Evolutionary conservation across 2,329 filamentous ascomycete genomes (phyloP).

Genomic region (Diaporthe vexans): DNA sequence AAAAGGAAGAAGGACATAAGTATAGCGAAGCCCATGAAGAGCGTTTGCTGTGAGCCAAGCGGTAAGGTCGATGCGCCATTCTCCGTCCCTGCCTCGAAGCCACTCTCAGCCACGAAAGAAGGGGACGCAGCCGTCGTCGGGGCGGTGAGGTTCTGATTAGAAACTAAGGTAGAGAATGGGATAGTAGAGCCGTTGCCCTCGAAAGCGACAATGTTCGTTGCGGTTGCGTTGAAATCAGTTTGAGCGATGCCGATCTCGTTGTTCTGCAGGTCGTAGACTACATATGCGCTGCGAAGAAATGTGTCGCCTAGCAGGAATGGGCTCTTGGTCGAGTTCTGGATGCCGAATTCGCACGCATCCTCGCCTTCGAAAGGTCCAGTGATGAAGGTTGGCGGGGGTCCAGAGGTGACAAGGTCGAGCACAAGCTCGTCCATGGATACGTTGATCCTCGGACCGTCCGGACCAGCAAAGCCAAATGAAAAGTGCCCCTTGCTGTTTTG

Average conservation of each 20-base stretch:
- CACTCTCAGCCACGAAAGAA: conserved; percentile 52
- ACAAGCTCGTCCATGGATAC: conserved; percentile 70
- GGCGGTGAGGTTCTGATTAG: conserved; percentile 54
- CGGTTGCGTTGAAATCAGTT: conserved; percentile 68
- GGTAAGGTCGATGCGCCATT: conserved; percentile 43
- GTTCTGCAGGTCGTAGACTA: conserved; percentile 72
- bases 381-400: conserved; percentile 52
- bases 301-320: conserved; percentile 69
- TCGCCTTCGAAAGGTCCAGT: conserved; percentile 60
- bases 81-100: conserved; percentile 50
- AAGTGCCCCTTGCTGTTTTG: conserved; percentile 62
- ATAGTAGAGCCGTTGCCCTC: conserved; percentile 63
- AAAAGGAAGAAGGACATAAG: neutral
- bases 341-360: conserved; percentile 68
- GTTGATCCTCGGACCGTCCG: conserved; percentile 63
- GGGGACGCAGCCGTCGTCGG: conserved; percentile 49
- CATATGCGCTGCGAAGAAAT: conserved; percentile 72
- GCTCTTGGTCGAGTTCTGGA: conserved; percentile 62
- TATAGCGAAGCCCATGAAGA: conserved; percentile 37
- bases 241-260: conserved; percentile 68
- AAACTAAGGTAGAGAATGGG: conserved; percentile 62
- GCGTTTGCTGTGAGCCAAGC: conserved; percentile 45
- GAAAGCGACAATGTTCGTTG: conserved; percentile 65
- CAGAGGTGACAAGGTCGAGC: conserved; percentile 58
- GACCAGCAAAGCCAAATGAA: conserved; percentile 66